Evolutionary conservation across 305 asterid species (phyloP).

Genomic region (Fraxinus floribunda): DNA sequence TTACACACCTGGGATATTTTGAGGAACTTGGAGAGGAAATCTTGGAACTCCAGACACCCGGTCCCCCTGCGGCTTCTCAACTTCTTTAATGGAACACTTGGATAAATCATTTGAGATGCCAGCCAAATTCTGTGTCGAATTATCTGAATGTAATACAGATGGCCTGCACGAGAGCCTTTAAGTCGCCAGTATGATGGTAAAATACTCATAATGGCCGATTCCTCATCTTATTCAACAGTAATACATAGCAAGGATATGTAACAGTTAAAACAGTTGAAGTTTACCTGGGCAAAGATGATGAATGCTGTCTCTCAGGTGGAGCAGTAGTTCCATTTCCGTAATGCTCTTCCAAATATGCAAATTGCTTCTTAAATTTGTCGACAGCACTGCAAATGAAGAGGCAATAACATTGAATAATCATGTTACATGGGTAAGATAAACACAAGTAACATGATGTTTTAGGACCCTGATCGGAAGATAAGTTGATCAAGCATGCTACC

Average conservation of each 20-base stretch:
- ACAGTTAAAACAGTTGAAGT: not conserved
- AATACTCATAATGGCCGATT: not conserved
- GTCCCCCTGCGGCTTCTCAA: slow-evolving; percentile 56
- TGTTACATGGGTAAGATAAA: not conserved
- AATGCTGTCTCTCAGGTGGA: slow-evolving; percentile 89
- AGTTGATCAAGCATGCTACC: not conserved
- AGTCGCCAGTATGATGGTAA: slow-evolving; percentile 19
- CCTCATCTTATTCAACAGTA: not conserved
- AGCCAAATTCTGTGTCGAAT: slow-evolving; percentile 46
- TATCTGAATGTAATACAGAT: slow-evolving; percentile 68
- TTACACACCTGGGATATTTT: slow-evolving; percentile 68
- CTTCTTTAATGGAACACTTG: slow-evolving; percentile 72
- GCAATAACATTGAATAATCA: slow-evolving; percentile 2
- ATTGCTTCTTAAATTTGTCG: slow-evolving; percentile 93
- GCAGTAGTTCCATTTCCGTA: slow-evolving; percentile 81
- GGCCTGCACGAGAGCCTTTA: slow-evolving; percentile 46
- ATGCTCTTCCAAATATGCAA: slow-evolving; percentile 89
- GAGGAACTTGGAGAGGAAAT: slow-evolving; percentile 86
- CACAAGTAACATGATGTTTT: not conserved
- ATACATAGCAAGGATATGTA: not conserved
- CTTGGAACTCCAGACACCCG: slow-evolving; percentile 54
- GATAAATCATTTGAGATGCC: slow-evolving; percentile 72
- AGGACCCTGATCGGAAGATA: not conserved
- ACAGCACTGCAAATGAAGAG: slow-evolving; percentile 61
- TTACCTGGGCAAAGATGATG: slow-evolving; percentile 93